Evolutionary conservation across 108 stramenopile genomes (phyloP).

Genomic region (Pseudonitzschia delicatissima): DNA sequence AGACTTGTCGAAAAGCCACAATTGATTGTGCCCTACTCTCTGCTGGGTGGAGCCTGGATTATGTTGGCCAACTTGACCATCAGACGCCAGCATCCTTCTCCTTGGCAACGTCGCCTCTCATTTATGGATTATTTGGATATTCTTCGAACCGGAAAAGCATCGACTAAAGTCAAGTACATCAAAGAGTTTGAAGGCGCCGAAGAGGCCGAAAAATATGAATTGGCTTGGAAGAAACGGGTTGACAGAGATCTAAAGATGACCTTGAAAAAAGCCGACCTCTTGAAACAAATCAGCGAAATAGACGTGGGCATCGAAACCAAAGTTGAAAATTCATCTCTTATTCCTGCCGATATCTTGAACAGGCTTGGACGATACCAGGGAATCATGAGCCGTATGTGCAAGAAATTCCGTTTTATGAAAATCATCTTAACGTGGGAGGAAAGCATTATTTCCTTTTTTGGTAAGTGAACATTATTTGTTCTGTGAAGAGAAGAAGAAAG

Average conservation of each 20-base stretch:
- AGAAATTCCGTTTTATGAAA: slow-evolving; percentile 36
- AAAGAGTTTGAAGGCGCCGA: slow-evolving; percentile 34
- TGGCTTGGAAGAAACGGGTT: slow-evolving; percentile 15
- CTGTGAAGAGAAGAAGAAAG: no score
- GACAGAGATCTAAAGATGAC: slow-evolving; percentile 28
- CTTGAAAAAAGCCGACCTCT: slow-evolving; percentile 39
- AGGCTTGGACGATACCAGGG: slow-evolving; percentile 37
- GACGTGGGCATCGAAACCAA: slow-evolving; percentile 43
- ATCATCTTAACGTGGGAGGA: slow-evolving; percentile 68
- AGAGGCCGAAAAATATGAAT: slow-evolving; percentile 27
- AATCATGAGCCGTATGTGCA: slow-evolving; percentile 32
- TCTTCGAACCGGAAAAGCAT: slow-evolving; percentile 14
- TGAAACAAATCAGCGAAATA: slow-evolving; percentile 41
- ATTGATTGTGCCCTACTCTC: slow-evolving; percentile 52
- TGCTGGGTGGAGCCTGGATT: slow-evolving; percentile 58
- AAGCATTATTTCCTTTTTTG: slow-evolving; percentile 59
- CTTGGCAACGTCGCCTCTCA: slow-evolving; percentile 61
- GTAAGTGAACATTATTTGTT: slow-evolving; percentile 5
- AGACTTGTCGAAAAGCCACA: slow-evolving; percentile 63
- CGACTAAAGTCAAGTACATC: slow-evolving; percentile 11
- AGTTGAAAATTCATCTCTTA: slow-evolving; percentile 1
- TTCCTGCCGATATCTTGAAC: slow-evolving; percentile 30
- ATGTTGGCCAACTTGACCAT: slow-evolving; percentile 62
- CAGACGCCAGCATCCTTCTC: slow-evolving; percentile 65
- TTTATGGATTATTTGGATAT: slow-evolving; percentile 56